These are phyloP conservation scores for Chimonanthus salicifolius DNA, from an alignment of 164 flowering plant genomes.

Conservation along the genomic window DNA sequence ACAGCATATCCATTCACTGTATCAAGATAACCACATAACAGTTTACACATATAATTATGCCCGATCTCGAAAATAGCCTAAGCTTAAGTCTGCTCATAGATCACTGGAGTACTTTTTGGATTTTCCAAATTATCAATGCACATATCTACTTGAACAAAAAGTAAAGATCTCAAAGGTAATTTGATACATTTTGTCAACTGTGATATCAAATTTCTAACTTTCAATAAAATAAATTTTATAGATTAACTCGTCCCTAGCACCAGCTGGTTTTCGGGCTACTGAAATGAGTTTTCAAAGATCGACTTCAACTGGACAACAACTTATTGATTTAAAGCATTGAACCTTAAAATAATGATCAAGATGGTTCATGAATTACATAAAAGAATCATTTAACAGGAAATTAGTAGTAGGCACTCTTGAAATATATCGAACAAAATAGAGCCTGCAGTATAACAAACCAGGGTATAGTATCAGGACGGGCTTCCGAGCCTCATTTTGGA, in stretches of 20 bases:
- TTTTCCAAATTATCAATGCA: no score
- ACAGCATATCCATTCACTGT: neutral
- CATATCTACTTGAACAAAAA: neutral
- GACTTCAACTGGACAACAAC: neutral
- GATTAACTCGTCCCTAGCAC: neutral
- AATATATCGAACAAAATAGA: no score
- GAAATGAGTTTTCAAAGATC: neutral
- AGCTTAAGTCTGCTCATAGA: neutral
- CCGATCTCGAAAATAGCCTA: no score
- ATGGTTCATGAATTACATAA: neutral
- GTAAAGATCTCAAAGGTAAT: no score
- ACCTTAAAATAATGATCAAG: neutral
- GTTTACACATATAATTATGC: no score
- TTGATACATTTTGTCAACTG: neutral
- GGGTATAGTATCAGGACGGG: conserved; percentile 68
- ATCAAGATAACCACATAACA: neutral
- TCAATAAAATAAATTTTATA: neutral
- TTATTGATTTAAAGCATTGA: neutral
- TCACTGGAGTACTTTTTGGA: neutral
- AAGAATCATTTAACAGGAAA: neutral
- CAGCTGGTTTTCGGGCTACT: neutral
- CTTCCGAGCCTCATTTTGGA: conserved; percentile 88
- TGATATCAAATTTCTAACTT: neutral
- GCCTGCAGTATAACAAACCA: conserved; percentile 32
- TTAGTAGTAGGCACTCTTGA: neutral